Percentiles rank a stretch among this genome's conserved stretches.
phyloP scores from a whole-genome alignment of 805 yeast species.

The Saccharomycopsis schoenii region DNA sequence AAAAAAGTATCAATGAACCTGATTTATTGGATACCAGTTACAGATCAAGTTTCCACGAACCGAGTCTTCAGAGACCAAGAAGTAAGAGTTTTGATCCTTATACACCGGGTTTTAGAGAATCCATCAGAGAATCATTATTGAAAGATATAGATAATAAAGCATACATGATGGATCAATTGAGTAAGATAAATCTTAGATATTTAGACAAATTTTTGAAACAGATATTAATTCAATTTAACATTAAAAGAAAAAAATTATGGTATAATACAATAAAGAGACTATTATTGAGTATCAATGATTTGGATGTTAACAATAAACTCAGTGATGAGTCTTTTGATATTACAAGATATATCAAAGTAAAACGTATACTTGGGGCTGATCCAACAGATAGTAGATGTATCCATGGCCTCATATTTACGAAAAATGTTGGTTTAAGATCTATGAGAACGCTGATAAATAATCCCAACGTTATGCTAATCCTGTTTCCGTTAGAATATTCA shows the following conservation, averaged over 20 bases:
- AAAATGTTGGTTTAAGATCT: slow-evolving; percentile 63
- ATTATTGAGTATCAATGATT: slow-evolving; percentile 43
- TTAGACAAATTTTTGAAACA: slow-evolving; percentile 9
- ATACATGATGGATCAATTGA: slow-evolving; percentile 9
- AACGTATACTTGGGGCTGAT: slow-evolving; percentile 69
- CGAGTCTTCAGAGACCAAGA: not conserved
- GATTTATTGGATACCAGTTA: not conserved
- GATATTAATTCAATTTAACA: slow-evolving; percentile 12
- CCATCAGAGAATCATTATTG: not conserved
- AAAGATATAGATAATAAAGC: slow-evolving; percentile 2
- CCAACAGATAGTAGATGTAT: slow-evolving; percentile 50
- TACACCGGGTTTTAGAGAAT: not conserved
- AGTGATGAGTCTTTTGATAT: slow-evolving; percentile 69
- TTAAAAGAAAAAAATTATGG: slow-evolving; percentile 39
- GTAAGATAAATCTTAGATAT: not conserved
- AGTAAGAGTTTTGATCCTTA: not conserved
- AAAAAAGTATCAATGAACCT: not conserved
- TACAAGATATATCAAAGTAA: slow-evolving; percentile 80
- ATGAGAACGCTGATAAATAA: slow-evolving; percentile 58
- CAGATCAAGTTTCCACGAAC: not conserved
- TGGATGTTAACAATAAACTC: slow-evolving; percentile 49
- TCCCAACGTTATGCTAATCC: slow-evolving; percentile 73
- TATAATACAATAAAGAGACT: slow-evolving; percentile 37
- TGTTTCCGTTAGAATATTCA: slow-evolving; percentile 83
- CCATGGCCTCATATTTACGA: slow-evolving; percentile 79